A percentile compares a stretch with the other conserved stretches of the same genome.
Evolutionary conservation across 2,329 filamentous ascomycete genomes (phyloP).

Genomic region (Gaeumannomyces tritici): DNA sequence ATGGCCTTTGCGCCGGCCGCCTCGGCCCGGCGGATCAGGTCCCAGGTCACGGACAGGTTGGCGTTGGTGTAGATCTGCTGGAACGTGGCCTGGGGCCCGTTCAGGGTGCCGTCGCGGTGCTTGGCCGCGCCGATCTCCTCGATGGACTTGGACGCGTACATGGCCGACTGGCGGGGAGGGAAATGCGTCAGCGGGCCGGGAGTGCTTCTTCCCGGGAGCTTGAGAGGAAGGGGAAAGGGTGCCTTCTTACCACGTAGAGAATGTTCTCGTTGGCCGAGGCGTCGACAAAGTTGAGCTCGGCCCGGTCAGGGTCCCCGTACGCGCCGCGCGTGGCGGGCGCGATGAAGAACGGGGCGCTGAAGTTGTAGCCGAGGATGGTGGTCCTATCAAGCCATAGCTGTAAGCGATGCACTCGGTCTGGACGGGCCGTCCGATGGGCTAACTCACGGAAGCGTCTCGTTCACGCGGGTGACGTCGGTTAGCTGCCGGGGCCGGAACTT

Average conservation of each 20-base stretch:
- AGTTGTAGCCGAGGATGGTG: conserved; percentile 31
- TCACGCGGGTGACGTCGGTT: conserved; percentile 24
- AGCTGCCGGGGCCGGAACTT: conserved; percentile 31
- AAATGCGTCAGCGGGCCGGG: neutral
- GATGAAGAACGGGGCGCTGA: conserved; percentile 39
- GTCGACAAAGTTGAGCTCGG: conserved; percentile 36
- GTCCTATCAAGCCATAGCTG: neutral
- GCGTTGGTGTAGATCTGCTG: conserved; percentile 23
- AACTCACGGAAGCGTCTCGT: conserved; percentile 19
- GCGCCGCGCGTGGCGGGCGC: conserved; percentile 33
- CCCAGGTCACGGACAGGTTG: conserved; percentile 22
- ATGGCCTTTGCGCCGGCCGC: conserved; percentile 24
- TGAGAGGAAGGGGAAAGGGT: neutral
- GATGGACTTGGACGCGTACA: conserved; percentile 23
- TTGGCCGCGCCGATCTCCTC: conserved; percentile 22
- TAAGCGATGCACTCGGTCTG: neutral
- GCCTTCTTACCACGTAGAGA: conserved; percentile 25
- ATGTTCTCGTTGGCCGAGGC: conserved; percentile 33
- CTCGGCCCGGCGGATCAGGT: conserved; percentile 21
- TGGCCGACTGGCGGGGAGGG: conserved; percentile 7
- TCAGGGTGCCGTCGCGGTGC: conserved; percentile 11
- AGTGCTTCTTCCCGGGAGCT: neutral
- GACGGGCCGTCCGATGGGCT: too few relatives aligned
- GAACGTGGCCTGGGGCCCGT: conserved; percentile 20
- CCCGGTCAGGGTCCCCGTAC: conserved; percentile 29